These are phyloP conservation scores for Prunus mume DNA, from an alignment of 306 rosid species.

Conservation along the genomic window DNA sequence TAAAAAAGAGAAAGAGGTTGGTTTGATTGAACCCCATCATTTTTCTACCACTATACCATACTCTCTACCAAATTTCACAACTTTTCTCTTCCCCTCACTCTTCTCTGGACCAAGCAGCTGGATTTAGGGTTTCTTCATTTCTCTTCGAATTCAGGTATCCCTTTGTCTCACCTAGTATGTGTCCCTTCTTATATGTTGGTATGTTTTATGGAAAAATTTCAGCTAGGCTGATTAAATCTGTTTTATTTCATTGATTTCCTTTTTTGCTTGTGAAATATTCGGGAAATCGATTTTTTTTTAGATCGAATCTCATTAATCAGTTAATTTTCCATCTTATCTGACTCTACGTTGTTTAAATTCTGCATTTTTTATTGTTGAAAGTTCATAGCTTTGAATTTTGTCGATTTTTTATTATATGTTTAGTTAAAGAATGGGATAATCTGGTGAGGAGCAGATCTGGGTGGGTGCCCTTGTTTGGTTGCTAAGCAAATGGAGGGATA, in stretches of 20 bases:
- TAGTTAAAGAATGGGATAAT: slow-evolving; percentile 6
- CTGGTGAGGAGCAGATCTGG: slow-evolving; percentile 28
- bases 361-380: neutral
- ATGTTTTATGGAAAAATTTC: neutral
- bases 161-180: neutral
- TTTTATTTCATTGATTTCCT: neutral
- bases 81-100: neutral
- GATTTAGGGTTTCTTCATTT: slow-evolving; percentile 29
- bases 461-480: slow-evolving; percentile 10
- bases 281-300: neutral
- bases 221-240: slow-evolving; percentile 10
- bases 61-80: slow-evolving; percentile 3
- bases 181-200: neutral
- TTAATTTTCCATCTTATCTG: neutral
- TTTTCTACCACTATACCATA: slow-evolving; percentile 2
- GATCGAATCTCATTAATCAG: slow-evolving; percentile 6
- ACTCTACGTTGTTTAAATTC: neutral
- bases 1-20: neutral
- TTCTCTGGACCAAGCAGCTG: slow-evolving; percentile 5
- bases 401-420: neutral
- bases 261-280: slow-evolving; percentile 1
- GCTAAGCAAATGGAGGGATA: neutral
- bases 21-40: neutral
- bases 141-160: slow-evolving; percentile 23
- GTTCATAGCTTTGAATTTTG: slow-evolving; percentile 3